A percentile compares a stretch with the other conserved stretches of the same genome.
phyloP scores from a whole-genome alignment of 305 asterid genomes.

The Petunia hybrid region DNA sequence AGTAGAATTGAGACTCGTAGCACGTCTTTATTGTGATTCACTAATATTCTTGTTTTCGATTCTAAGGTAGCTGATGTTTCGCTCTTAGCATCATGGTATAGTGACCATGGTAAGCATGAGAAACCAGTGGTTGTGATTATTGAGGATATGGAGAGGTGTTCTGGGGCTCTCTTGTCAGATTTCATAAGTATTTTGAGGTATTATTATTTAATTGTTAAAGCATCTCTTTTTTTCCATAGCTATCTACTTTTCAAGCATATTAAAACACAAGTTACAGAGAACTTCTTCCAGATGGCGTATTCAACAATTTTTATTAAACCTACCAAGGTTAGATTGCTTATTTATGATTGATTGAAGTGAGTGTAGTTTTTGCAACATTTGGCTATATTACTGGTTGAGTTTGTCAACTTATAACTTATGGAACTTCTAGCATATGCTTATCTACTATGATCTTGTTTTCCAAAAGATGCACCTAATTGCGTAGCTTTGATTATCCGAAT shows the following conservation, averaged over 20 bases:
- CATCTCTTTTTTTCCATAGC: slow-evolving; percentile 19
- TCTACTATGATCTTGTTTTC: too few species aligned
- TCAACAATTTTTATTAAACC: background rate
- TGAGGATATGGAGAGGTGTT: slow-evolving; percentile 85
- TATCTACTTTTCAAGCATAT: slow-evolving; percentile 27
- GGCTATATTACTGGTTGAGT: background rate
- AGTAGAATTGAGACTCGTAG: slow-evolving; percentile 24
- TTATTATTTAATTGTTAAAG: background rate
- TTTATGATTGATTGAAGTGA: background rate
- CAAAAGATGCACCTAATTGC: too few species aligned
- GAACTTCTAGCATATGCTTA: too few species aligned
- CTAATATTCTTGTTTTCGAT: slow-evolving; percentile 35
- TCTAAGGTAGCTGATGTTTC: slow-evolving; percentile 87
- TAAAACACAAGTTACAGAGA: background rate
- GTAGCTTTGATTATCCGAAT: too few species aligned
- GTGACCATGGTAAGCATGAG: slow-evolving; percentile 63
- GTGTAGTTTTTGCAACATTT: background rate
- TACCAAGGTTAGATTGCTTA: slow-evolving; percentile 24
- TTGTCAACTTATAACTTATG: too few species aligned
- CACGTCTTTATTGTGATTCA: slow-evolving; percentile 19
- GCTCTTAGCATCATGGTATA: slow-evolving; percentile 81
- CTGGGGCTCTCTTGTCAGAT: slow-evolving; percentile 76
- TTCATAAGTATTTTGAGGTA: slow-evolving; percentile 87
- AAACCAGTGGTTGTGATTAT: slow-evolving; percentile 80
- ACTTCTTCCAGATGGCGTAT: slow-evolving; percentile 20